These are phyloP conservation scores for Fusarium citri DNA, from an alignment of 2,329 filamentous ascomycete genomes.

Conservation along the genomic window DNA sequence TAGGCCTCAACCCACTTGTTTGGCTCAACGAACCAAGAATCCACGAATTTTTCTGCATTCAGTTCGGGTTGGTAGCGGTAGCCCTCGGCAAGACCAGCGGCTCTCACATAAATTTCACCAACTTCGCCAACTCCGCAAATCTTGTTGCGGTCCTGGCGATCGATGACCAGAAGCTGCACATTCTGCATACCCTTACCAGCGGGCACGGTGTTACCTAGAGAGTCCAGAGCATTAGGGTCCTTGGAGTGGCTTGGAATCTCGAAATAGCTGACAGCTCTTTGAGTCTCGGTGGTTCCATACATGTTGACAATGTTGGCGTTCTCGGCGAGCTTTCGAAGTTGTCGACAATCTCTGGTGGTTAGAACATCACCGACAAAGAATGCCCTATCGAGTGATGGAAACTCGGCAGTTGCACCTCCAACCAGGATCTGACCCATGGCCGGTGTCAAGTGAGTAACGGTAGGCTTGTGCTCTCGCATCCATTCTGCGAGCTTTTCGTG, in stretches of 20 bases:
- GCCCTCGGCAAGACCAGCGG: conserved; percentile 84
- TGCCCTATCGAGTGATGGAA: conserved; percentile 69
- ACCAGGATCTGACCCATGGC: conserved; percentile 96
- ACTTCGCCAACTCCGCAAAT: conserved; percentile 84
- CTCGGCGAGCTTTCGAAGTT: conserved; percentile 78
- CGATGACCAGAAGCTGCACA: conserved; percentile 88
- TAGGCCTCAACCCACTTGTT: conserved; percentile 75
- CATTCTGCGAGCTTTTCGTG: conserved; percentile 84
- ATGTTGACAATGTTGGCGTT: conserved; percentile 62
- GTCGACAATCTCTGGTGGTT: conserved; percentile 83
- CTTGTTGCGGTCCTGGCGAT: conserved; percentile 72
- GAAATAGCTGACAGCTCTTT: conserved; percentile 82
- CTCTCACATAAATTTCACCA: conserved; percentile 86
- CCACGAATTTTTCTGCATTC: conserved; percentile 81
- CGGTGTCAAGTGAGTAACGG: conserved; percentile 89
- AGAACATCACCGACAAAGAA: conserved; percentile 95
- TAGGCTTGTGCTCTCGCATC: conserved; percentile 81
- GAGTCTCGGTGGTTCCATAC: conserved; percentile 50
- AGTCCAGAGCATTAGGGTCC: conserved; percentile 65
- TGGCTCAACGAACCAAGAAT: conserved; percentile 87
- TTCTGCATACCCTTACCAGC: conserved; percentile 88
- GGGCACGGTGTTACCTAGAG: conserved; percentile 76
- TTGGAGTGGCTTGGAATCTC: conserved; percentile 75
- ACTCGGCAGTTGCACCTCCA: conserved; percentile 82
- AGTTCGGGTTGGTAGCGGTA: conserved; percentile 72